These are phyloP conservation scores for Fraxinus excelsior DNA, from an alignment of 257 asterid genomes.

Conservation along the genomic window DNA sequence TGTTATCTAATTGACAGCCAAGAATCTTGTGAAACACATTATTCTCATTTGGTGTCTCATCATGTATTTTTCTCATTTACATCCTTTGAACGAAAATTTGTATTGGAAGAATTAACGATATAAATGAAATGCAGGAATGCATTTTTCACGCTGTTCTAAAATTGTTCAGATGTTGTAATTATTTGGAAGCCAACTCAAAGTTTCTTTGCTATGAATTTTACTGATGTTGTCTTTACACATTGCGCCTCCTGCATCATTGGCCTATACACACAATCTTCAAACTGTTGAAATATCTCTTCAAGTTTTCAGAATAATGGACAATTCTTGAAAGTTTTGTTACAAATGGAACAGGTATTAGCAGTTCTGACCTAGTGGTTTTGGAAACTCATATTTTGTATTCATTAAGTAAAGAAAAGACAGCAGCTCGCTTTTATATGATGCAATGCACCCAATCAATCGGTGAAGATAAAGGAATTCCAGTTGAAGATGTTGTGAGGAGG, in stretches of 20 bases:
- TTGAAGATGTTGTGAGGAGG: conserved; percentile 56
- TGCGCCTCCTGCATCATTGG: not conserved
- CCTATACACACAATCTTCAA: conserved; percentile 11
- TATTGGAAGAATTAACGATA: not conserved
- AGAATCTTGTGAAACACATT: not conserved
- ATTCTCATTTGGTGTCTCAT: conserved; percentile 7
- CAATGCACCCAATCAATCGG: conserved; percentile 39
- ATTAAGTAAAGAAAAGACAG: conserved; percentile 52
- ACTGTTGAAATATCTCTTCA: conserved; percentile 15
- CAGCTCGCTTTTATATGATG: conserved; percentile 62
- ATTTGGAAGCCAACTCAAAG: not conserved
- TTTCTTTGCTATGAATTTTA: not conserved
- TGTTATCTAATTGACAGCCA: not conserved
- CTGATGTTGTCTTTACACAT: not conserved
- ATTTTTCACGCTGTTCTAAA: not conserved
- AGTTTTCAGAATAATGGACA: not conserved
- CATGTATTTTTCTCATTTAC: not conserved
- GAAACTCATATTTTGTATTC: conserved; percentile 63
- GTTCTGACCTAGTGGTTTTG: conserved; percentile 51
- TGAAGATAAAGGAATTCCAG: conserved; percentile 31
- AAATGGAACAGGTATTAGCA: conserved; percentile 48
- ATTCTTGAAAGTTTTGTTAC: conserved; percentile 25
- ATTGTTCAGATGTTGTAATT: not conserved
- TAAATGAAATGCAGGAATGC: not conserved
- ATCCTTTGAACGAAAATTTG: not conserved